A percentile compares a stretch with the other conserved stretches of the same genome.
These are phyloP conservation scores for Eudorina sp. DNA, from an alignment of 139 green algal species.

Conservation along the genomic window DNA sequence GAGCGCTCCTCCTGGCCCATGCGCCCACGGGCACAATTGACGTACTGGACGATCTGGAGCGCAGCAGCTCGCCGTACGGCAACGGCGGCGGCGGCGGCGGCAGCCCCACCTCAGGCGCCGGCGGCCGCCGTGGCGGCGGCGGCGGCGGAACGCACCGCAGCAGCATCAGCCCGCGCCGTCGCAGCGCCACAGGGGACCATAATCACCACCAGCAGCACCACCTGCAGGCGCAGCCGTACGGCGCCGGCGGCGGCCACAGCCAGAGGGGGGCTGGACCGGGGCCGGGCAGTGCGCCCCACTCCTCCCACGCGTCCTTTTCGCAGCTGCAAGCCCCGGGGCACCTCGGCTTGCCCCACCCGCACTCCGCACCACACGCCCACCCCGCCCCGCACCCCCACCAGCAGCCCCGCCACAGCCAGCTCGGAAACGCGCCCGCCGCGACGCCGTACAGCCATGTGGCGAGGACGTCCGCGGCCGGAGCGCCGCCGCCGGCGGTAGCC, in stretches of 20 bases:
- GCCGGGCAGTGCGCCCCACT: background rate
- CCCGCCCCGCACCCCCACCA: background rate
- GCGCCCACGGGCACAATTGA: slow-evolving; percentile 1
- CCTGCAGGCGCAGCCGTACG: background rate
- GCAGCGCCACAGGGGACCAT: background rate
- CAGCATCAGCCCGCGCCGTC: background rate
- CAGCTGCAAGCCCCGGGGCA: background rate
- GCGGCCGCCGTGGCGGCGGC: background rate
- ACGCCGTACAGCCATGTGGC: no score
- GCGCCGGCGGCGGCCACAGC: background rate
- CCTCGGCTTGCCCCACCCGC: background rate
- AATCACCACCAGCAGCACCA: background rate
- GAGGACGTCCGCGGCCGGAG: no score
- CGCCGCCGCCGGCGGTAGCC: background rate
- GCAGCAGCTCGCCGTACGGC: background rate
- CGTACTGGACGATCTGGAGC: background rate
- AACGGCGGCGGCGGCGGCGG: background rate
- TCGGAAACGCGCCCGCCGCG: no score
- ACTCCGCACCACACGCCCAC: background rate
- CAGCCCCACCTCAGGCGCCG: background rate
- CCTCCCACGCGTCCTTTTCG: background rate
- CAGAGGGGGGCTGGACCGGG: background rate
- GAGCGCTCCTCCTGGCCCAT: background rate
- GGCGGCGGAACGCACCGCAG: background rate
- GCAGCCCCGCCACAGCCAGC: background rate